Percentiles rank a stretch among this genome's conserved stretches.
Evolutionary conservation across 116 monocot species (phyloP).

Genomic region (Posidonia oceanica): DNA sequence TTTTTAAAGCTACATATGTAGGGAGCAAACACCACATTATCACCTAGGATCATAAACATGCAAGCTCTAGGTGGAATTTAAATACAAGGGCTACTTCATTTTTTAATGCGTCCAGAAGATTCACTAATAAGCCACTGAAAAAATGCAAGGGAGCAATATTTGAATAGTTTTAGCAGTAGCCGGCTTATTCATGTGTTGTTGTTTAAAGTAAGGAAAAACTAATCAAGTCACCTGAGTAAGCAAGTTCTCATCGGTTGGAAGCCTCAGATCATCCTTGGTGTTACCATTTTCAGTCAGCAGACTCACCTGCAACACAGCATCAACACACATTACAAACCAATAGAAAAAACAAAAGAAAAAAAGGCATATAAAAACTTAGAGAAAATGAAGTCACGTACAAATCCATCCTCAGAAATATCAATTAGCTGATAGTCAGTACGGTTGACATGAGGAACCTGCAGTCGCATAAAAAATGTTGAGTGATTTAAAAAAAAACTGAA

Average conservation of each 20-base stretch:
- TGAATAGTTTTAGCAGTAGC: neutral
- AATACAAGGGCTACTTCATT: neutral
- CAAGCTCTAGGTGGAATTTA: too few relatives aligned
- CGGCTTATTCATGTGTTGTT: neutral
- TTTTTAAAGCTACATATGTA: too few relatives aligned
- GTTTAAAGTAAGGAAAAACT: neutral
- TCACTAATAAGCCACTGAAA: too few relatives aligned
- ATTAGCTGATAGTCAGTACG: slow-evolving; percentile 78
- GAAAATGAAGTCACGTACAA: slow-evolving; percentile 31
- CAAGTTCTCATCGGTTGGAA: slow-evolving; percentile 50
- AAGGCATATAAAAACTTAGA: neutral
- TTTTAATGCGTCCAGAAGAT: neutral
- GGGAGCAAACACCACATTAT: too few relatives aligned
- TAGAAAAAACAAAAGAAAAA: neutral
- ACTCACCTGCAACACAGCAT: slow-evolving; percentile 31
- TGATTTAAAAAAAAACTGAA: neutral
- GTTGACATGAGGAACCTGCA: slow-evolving; percentile 75
- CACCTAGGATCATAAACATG: too few relatives aligned
- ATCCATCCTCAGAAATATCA: slow-evolving; percentile 78
- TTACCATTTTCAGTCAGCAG: slow-evolving; percentile 54
- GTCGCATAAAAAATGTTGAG: neutral
- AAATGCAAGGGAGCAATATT: too few relatives aligned
- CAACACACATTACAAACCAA: neutral
- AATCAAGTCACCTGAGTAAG: slow-evolving; percentile 29
- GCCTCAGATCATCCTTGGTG: slow-evolving; percentile 66